phyloP scores from a whole-genome alignment of 805 yeast species.

The Lachancea waltii region DNA sequence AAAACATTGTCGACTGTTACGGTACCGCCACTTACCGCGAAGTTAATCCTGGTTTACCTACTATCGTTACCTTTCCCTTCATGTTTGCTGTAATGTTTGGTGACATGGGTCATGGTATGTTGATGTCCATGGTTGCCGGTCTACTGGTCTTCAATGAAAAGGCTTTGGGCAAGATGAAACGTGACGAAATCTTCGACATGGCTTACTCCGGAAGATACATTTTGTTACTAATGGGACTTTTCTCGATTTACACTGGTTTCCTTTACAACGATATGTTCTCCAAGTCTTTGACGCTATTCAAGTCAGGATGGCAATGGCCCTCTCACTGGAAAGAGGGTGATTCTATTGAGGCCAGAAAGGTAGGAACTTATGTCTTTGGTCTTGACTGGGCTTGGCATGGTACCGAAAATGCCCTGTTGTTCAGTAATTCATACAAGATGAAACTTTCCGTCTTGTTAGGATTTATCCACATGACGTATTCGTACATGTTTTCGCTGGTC shows the following conservation, averaged over 20 bases:
- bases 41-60: slow-evolving; percentile 69
- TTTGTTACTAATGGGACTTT: slow-evolving; percentile 60
- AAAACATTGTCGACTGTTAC: slow-evolving; percentile 67
- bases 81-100: slow-evolving; percentile 85
- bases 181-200: slow-evolving; percentile 75
- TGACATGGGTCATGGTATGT: slow-evolving; percentile 72
- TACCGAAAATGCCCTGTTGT: slow-evolving; percentile 62
- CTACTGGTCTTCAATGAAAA: slow-evolving; percentile 50
- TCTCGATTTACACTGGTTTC: slow-evolving; percentile 70
- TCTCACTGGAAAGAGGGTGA: slow-evolving; percentile 44
- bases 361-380: slow-evolving; percentile 55
- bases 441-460: slow-evolving; percentile 72
- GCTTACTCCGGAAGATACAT: slow-evolving; percentile 68
- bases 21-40: slow-evolving; percentile 72
- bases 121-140: slow-evolving; percentile 50
- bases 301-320: slow-evolving; percentile 68
- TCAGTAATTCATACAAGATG: slow-evolving; percentile 72
- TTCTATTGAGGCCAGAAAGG: slow-evolving; percentile 40
- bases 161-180: slow-evolving; percentile 45
- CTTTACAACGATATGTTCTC: slow-evolving; percentile 69
- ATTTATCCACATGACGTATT: slow-evolving; percentile 66
- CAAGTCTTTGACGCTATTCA: slow-evolving; percentile 59
- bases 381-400: slow-evolving; percentile 76
- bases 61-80: slow-evolving; percentile 70
- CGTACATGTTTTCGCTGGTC: slow-evolving; percentile 60